Evolutionary conservation across 1,284 basidiomycete species (phyloP), one percentile per base, ranked within the genome.

Genomic region (Pholiota adiposa): DNA sequence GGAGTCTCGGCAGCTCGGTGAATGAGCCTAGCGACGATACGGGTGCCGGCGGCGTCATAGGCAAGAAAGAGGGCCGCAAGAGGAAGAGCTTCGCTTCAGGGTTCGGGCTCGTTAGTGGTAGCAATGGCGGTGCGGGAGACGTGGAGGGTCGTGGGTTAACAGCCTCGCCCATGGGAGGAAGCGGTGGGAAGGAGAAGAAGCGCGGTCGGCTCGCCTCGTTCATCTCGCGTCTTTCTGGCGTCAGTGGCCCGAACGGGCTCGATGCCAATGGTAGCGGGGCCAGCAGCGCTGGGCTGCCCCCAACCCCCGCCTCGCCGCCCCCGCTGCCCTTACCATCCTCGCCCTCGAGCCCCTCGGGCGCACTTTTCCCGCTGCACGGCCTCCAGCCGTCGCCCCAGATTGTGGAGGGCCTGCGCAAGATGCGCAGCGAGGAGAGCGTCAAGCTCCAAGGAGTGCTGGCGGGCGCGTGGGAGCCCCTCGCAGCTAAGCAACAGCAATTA

Each of bases 181-280:
- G 33, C 23, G n/a, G 23, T 27, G 36, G 41, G 14, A 38, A 49
- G 46, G 41, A 62, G 49, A 67, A 66, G 59, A 69, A 68, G 43
- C 58, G 68, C n/a, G 64, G 62, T 12, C 46, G 69, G 1, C 52
- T 72, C 7, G 69, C 63, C 2, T 71, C 69, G 1, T 67, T 72
- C 54, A 72, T 72, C 33, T 70, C 70, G 9, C 53, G 69, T 3
- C 54, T 70, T n/a, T 69, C 68, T 19, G 51, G 52, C 41, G 62
- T 67, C 41, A 58, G 62, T 33, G 51, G 51, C 12, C 58, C 59
- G 36, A 11, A 51, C 51, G 29, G 46, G 8, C 5, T 31, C 11
- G 21, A 46, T 33, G 41, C 49, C 40, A 14, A 57, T 27, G n/a
- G n/a, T n/a, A n/a, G n/a, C n/a, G n/a, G n/a, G n/a, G 18, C 54